Base-by-base conservation (phyloP, 2,329 filamentous ascomycete species). In the Fusarium sp. region DNA sequence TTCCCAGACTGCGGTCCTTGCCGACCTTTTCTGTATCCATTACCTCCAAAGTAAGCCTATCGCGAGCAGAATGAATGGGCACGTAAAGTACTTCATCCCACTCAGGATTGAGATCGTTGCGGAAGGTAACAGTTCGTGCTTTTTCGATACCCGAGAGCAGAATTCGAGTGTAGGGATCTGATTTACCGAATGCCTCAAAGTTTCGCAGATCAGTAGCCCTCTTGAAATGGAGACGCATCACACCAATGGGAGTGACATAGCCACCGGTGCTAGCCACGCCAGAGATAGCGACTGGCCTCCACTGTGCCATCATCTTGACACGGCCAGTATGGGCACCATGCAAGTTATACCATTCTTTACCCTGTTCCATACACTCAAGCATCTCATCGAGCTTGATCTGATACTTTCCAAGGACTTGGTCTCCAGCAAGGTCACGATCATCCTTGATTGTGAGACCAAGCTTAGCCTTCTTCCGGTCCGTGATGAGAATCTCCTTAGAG, bases 31-130 rank as follows among this genome's bases (percentile, higher is more conserved):
- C 96, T 67, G 96, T 90, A 76, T 99, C 96, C 95, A 99, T 97
- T 71, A 98, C 94, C 80, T 99, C 96, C 20, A 99, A 83, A 2
- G 91, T 90, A 33, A 99, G 85, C 77, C 92, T 94, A 80, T 99
- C 96, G 35, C 93, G 91, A 17, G 88, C 77, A 10, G 91, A 94
- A 80, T 98, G 95, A 62, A 99, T 88, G 2, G 97, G 95, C 2
- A 99, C 88, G 78, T 99, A 99, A 26, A 98, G 88, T 27, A 99
- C 91, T 81, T 99, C 96, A 77, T 99, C 94, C 91, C 93, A 99
- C 57, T 96, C 92, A 4, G 96, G 96, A 79, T 97, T 94, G 63
- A 99, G 89, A 69, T 98, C 97, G 82, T 97, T 99, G 79, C 94
- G 91, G 85, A 96, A 97, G 0, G 95, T 98, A 54, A 99, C 96